These are phyloP conservation scores for Penicillium sp. DNA, from an alignment of 2,329 filamentous ascomycete species.

Conservation along the genomic window DNA sequence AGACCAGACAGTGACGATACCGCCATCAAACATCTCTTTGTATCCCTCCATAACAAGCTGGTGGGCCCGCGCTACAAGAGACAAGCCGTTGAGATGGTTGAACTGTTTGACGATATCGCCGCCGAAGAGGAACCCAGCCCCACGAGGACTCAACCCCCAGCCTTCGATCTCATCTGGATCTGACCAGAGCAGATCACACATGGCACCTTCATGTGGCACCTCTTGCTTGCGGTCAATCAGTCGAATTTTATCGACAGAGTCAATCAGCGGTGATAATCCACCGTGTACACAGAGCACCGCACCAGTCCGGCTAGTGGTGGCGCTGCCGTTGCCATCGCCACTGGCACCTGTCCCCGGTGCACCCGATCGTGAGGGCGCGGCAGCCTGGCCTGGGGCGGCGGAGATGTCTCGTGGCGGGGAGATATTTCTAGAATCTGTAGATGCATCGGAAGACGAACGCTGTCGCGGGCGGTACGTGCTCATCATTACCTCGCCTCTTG, in stretches of 20 bases:
- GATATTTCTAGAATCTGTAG: slow-evolving; percentile 36
- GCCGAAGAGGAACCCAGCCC: slow-evolving; percentile 93
- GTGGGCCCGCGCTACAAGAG: slow-evolving; percentile 87
- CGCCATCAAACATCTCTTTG: slow-evolving; percentile 97
- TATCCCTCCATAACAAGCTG: slow-evolving; percentile 99
- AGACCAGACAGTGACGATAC: slow-evolving; percentile 98
- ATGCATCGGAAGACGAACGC: slow-evolving; percentile 30
- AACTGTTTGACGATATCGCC: slow-evolving; percentile 94
- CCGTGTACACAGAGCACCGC: slow-evolving; percentile 95
- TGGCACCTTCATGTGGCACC: slow-evolving; percentile 95
- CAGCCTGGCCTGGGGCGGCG: slow-evolving; percentile 41
- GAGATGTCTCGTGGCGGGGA: slow-evolving; percentile 42
- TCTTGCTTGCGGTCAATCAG: slow-evolving; percentile 95
- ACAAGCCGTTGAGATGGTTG: slow-evolving; percentile 90
- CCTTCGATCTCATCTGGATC: slow-evolving; percentile 97
- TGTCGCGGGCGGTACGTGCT: slow-evolving; percentile 38
- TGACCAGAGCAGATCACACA: slow-evolving; percentile 98
- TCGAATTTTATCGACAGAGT: slow-evolving; percentile 92
- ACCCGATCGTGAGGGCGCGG: slow-evolving; percentile 56
- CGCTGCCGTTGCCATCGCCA: slow-evolving; percentile 58
- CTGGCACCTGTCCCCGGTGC: slow-evolving; percentile 78
- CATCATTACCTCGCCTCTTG: slow-evolving; percentile 74
- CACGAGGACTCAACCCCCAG: slow-evolving; percentile 90
- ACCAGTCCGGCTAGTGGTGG: slow-evolving; percentile 57
- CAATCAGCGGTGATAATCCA: slow-evolving; percentile 84